Conservation (phyloP, 208 protist species). For the Crithidia thermophila region DNA sequence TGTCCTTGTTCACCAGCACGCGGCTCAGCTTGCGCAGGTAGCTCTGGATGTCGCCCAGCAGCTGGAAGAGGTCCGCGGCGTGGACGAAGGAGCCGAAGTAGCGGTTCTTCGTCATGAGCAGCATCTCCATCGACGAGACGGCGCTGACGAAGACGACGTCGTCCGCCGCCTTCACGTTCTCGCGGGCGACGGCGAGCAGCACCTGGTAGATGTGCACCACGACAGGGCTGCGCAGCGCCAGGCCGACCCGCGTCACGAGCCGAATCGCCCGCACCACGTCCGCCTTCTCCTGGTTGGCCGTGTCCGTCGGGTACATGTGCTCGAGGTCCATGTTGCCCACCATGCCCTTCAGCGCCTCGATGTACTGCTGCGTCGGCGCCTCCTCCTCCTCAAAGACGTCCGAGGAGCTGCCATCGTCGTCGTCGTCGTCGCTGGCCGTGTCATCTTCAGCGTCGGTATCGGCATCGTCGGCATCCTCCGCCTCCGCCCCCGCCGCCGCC, state of each 20-base stretch:
- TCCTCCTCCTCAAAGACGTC: constrained; percentile 68
- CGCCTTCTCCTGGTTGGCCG: constrained; percentile 74
- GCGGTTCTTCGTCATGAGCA: constrained; percentile 81
- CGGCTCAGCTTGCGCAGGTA: constrained; percentile 81
- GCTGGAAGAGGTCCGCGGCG: constrained; percentile 75
- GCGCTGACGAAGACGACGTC: constrained; percentile 79
- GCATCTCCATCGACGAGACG: constrained; percentile 67
- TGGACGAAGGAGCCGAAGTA: constrained; percentile 82
- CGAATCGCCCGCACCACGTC: constrained; percentile 81
- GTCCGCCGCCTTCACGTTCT: constrained; percentile 80
- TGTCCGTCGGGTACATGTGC: constrained; percentile 78
- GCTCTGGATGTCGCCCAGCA: constrained; percentile 89
- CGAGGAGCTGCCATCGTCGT: constrained; percentile 22
- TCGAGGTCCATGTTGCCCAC: constrained; percentile 84
- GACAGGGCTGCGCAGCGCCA: constrained; percentile 63
- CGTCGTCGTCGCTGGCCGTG: constrained; percentile 8
- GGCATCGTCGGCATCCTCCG: constrained; percentile 22
- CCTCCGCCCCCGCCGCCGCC: constrained; percentile 18
- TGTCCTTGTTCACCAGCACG: constrained; percentile 52
- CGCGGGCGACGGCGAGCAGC: constrained; percentile 79
- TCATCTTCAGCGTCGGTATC: constrained; percentile 10
- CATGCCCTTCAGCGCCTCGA: constrained; percentile 84
- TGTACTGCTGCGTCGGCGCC: constrained; percentile 84
- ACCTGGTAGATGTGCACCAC: constrained; percentile 87
- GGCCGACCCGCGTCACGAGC: constrained; percentile 65